Evolutionary conservation across 306 rosid species (phyloP), one percentile per base, ranked within the genome.

Genomic region (Dryas alaskensis): DNA sequence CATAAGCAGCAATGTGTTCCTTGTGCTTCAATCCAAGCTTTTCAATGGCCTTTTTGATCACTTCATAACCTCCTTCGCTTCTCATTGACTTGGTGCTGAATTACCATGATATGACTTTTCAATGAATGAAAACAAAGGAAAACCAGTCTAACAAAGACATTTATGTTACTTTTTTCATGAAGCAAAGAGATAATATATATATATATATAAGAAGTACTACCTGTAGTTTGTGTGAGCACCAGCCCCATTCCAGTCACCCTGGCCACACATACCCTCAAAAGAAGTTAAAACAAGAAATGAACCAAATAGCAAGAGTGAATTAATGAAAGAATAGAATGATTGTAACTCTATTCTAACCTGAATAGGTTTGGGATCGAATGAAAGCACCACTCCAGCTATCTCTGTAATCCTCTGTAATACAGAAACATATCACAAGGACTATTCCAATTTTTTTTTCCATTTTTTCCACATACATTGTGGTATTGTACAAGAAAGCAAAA

Each of bases 1-100:
- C 93, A 65, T 89, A 86, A 42, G 90, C 89, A 47, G 89, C 86
- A 46, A 89, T 86, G 85, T 89, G 93, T 9, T 89, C 93, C 42
- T 82, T 84, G 81, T 89, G 93, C 81, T 44, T 89, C 78, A 86
- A 69, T 43, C 77, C 67, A 37, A 86, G 89, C 55, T 84, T 88
- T 37, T 81, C 82, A 50, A 89, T 84, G 9, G 93, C 90, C 67
- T 79, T 86, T 74, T 86, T 82, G 13, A 86, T 88, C 4, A 86
- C 71, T n/a, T 88, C 87, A 57, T 42, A 86, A 0, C 93, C 93
- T 46, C 93, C 93, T 8, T 86, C 74, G 4, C 22, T 78, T 73
- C 93, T 86, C 93, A 86, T 86, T 0, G 90, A 82, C 60, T 88
- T 84, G 8, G 90, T 88, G 90, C 90, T 86, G 65, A 57, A 58